Evolutionary conservation across 495 filamentous ascomycete genomes (phyloP), one percentile per base, ranked within the genome.

Genomic region (Penicillium odoratum): DNA sequence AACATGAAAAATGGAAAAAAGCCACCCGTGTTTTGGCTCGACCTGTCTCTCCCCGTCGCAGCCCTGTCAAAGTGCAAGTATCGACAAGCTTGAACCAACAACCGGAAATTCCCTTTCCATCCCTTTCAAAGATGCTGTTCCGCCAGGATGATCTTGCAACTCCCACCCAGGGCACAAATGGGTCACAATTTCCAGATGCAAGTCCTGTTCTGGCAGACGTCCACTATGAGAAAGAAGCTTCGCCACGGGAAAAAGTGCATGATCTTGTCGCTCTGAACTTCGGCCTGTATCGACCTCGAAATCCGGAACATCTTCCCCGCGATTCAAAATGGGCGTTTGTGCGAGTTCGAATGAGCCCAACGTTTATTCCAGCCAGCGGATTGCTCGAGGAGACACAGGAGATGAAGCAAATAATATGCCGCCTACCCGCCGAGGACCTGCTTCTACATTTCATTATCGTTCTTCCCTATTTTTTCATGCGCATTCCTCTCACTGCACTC

Each of bases 1-100:
- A 65, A 21, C 48, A 30, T n/a, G 57, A 55, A 30, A 68, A 61
- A 21, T 69, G 67, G 67, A 60, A 31, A 56, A 31, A 46, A n/a
- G n/a, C 53, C 5, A 3, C 26, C 26, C 61, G 52, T 36, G 30
- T 31, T 40, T 49, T 29, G 25, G 26, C 21, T 31, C 60, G 54
- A 30, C 51, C 55, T 3, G 7, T 18, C n/a, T 56, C 56, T 26
- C 59, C 62, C 8, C 49, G 49, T 49, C 54, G 53, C 44, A 62
- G 52, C 36, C 55, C 57, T 4, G 26, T 26, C 10, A 60, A 58
- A 15, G 28, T 33, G 4, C 25, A 48, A 18, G 8, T 3, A 13
- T 47, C 13, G 36, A 15, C 36, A 43, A 38, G 40, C 26, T n/a
- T 52, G 26, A 59, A 46, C 31, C 26, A 26, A 11, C 47, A 34